phyloP scores from a whole-genome alignment of 805 yeast species.

The Nakazawaea laoshanensis region DNA sequence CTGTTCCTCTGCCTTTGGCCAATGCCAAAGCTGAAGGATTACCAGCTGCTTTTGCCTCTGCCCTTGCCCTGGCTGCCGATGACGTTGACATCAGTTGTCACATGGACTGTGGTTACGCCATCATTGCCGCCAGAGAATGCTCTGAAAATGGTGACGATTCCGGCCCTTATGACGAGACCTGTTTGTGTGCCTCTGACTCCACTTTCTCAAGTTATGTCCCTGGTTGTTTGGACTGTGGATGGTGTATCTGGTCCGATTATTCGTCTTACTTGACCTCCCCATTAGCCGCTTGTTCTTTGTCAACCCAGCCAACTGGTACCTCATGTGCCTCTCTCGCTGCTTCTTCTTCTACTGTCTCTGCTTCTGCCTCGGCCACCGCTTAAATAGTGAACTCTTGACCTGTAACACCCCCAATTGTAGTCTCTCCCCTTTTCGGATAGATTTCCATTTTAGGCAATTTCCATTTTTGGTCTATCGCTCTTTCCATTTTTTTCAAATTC shows the following conservation, averaged over 20 bases:
- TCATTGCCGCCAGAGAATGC: slow-evolving; percentile 22
- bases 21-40: slow-evolving; percentile 20
- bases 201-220: slow-evolving; percentile 19
- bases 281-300: slow-evolving; percentile 20
- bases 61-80: slow-evolving; percentile 18
- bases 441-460: too few relatives aligned
- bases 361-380: slow-evolving; percentile 13
- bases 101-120: slow-evolving; percentile 24
- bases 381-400: not conserved
- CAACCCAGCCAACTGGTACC: slow-evolving; percentile 30
- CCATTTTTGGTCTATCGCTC: too few relatives aligned
- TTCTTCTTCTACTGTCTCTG: not conserved
- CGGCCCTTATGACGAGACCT: slow-evolving; percentile 21
- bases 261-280: slow-evolving; percentile 13
- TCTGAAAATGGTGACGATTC: slow-evolving; percentile 15
- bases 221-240: slow-evolving; percentile 25
- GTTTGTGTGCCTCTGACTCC: slow-evolving; percentile 23
- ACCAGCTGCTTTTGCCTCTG: slow-evolving; percentile 20
- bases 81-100: slow-evolving; percentile 25
- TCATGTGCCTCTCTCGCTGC: slow-evolving; percentile 9
- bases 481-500: too few relatives aligned
- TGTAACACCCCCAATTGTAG: too few relatives aligned
- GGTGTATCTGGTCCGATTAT: slow-evolving; percentile 11
- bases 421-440: too few relatives aligned
- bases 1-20: slow-evolving; percentile 18